Evolutionary conservation across 495 filamentous ascomycete genomes (phyloP).

Genomic region (Penicillium bovifimosum): DNA sequence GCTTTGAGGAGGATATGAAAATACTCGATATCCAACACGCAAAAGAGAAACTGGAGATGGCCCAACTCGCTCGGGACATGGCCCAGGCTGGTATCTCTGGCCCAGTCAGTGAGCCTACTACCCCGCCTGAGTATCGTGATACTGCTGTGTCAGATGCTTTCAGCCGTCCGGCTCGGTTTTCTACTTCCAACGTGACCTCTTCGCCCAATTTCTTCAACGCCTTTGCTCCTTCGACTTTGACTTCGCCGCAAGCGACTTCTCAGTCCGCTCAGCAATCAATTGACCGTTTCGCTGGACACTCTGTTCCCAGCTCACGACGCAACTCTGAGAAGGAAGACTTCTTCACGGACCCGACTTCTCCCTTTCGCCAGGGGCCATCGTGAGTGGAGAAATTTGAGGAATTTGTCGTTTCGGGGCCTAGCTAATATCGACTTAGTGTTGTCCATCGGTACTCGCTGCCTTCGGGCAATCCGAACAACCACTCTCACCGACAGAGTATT

Average conservation of each 20-base stretch:
- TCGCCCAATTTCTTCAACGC: constrained; percentile 72
- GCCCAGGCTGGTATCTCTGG: constrained; percentile 56
- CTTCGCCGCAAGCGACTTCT: constrained; percentile 48
- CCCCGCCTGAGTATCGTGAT: constrained; percentile 90
- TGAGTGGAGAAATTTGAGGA: constrained; percentile 22
- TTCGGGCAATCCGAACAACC: constrained; percentile 56
- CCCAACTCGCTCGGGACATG: constrained; percentile 72
- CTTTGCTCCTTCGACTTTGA: constrained; percentile 65
- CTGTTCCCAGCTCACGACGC: constrained; percentile 79
- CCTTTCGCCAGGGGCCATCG: constrained; percentile 35
- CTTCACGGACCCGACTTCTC: constrained; percentile 27
- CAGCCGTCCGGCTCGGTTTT: constrained; percentile 75
- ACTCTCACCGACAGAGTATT: constrained; percentile 45
- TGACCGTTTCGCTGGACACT: constrained; percentile 62
- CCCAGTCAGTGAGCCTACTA: constrained; percentile 88
- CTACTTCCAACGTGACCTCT: constrained; percentile 73
- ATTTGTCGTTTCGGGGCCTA: background rate
- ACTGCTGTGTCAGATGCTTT: constrained; percentile 65
- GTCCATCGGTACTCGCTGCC: constrained; percentile 85
- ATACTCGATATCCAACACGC: constrained; percentile 77
- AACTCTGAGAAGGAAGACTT: constrained; percentile 48
- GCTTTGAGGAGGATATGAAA: constrained; percentile 84
- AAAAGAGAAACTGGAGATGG: constrained; percentile 74
- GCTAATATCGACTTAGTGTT: constrained; percentile 42
- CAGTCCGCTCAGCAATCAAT: constrained; percentile 22